phyloP scores from a whole-genome alignment of 805 yeast species.

The Starmerella bacillaris region DNA sequence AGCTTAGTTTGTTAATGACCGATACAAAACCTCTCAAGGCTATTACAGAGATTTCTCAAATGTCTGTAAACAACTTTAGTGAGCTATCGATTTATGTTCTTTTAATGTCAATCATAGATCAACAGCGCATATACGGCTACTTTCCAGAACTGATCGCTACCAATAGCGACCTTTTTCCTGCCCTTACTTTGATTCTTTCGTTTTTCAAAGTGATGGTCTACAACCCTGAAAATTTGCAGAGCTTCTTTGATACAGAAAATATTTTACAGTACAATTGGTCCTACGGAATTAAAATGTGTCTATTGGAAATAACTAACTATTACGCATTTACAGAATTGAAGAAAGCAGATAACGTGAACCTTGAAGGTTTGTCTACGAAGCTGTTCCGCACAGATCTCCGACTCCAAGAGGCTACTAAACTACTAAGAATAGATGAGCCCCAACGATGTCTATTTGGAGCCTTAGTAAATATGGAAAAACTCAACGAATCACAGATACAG shows the following conservation, averaged over 20 bases:
- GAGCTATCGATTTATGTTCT: neutral
- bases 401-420: constrained; percentile 53
- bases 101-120: neutral
- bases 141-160: neutral
- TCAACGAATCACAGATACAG: constrained; percentile 40
- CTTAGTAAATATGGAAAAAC: constrained; percentile 25
- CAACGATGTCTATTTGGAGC: constrained; percentile 28
- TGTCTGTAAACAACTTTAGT: neutral
- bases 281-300: constrained; percentile 47
- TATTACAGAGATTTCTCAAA: neutral
- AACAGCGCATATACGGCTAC: neutral
- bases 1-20: constrained; percentile 35
- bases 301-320: constrained; percentile 29
- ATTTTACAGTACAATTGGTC: constrained; percentile 20
- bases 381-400: constrained; percentile 66
- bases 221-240: constrained; percentile 34
- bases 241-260: neutral
- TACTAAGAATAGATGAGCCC: constrained; percentile 50
- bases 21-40: constrained; percentile 2
- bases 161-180: constrained; percentile 2
- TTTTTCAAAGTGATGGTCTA: constrained; percentile 26
- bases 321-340: neutral
- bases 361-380: constrained; percentile 40
- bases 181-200: constrained; percentile 1
- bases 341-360: neutral